A percentile compares a stretch with the other conserved stretches of the same genome.
These are phyloP conservation scores for Heliocybe sulcata DNA, from an alignment of 1,284 basidiomycete species.

Conservation along the genomic window DNA sequence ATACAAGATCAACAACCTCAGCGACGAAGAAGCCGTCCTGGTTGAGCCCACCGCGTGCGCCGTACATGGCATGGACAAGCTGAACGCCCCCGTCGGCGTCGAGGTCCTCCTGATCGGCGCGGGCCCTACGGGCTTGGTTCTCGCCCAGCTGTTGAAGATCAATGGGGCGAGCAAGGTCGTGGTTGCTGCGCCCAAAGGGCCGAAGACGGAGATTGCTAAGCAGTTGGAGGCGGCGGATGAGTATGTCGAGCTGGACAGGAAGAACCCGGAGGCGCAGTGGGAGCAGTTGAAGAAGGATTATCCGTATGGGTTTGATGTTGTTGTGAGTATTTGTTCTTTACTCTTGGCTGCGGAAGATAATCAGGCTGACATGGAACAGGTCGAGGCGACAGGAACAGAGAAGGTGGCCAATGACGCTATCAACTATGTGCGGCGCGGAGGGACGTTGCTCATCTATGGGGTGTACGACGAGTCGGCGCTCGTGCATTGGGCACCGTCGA, in stretches of 20 bases:
- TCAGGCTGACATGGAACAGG: conserved; percentile 18
- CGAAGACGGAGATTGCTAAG: conserved; percentile 80
- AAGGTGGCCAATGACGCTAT: conserved; percentile 75
- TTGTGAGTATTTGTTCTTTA: conserved; percentile 47
- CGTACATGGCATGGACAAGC: conserved; percentile 82
- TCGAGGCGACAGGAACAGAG: conserved; percentile 83
- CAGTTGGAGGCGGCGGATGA: conserved; percentile 71
- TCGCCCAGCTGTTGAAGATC: conserved; percentile 79
- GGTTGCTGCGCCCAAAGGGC: conserved; percentile 78
- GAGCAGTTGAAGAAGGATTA: conserved; percentile 68
- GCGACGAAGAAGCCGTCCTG: conserved; percentile 85
- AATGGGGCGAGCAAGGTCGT: conserved; percentile 75
- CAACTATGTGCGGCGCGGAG: conserved; percentile 69
- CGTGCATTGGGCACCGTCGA: conserved; percentile 50
- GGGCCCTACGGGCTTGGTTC: conserved; percentile 77
- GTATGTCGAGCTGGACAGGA: conserved; percentile 77
- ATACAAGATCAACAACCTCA: conserved; percentile 79
- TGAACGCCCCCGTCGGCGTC: conserved; percentile 69
- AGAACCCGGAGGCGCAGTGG: conserved; percentile 76
- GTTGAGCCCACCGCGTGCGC: conserved; percentile 86
- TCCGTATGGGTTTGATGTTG: conserved; percentile 84
- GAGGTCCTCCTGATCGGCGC: conserved; percentile 76
- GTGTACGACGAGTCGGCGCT: conserved; percentile 49
- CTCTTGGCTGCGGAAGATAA: no score
- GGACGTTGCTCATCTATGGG: conserved; percentile 45